Base-by-base conservation (phyloP, 2,329 filamentous ascomycete species). In the Apiospora koreana region DNA sequence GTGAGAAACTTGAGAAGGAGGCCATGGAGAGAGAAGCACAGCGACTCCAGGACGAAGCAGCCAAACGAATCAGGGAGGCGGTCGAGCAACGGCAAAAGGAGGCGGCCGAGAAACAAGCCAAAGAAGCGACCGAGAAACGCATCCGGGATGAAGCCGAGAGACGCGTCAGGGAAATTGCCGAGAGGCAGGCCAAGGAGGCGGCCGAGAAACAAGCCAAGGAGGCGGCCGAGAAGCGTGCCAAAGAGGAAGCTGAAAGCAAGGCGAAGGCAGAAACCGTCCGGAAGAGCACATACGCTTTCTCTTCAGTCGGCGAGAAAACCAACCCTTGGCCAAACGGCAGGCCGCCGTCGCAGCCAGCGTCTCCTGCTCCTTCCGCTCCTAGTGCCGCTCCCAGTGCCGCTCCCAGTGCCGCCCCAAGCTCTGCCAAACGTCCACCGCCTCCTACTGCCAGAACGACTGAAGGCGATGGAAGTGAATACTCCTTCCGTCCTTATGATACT, bases 401-500 rank as follows among this genome's bases (percentile, higher is more conserved):
- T 18, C 70, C 76, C 10, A 74, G 76, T 25, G 68, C 78, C 14
- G 71, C 78, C 46, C 65, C 75, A n/a, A 72, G 71, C 70, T 74
- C 75, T 45, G 72, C 75, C 46, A 77, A 75, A 67, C 76, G 74
- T 62, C 74, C 75, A 43, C 72, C 77, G 10, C 73, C 76, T 25
- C 75, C 73, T 18, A 86, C 87, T 41, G 88, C 90, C 45, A 87
- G 84, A 73, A 89, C 89, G 3, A 87, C 88, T 70, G 82, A 87
- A 73, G 88, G 86, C 73, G 88, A 88, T 25, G 88, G 92, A 67
- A 90, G 92, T 67, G 89, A 92, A 3, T 90, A 92, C 79, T 94
- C 93, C 1, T 95, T 89, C 80, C 90, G 93, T 67, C 92, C 93
- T 0, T 95, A 95, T 79, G 93, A 95, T 78, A 87, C 89, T 74